Evolutionary conservation across 305 asterid species (phyloP).

Genomic region (Fraxinus baroniana): DNA sequence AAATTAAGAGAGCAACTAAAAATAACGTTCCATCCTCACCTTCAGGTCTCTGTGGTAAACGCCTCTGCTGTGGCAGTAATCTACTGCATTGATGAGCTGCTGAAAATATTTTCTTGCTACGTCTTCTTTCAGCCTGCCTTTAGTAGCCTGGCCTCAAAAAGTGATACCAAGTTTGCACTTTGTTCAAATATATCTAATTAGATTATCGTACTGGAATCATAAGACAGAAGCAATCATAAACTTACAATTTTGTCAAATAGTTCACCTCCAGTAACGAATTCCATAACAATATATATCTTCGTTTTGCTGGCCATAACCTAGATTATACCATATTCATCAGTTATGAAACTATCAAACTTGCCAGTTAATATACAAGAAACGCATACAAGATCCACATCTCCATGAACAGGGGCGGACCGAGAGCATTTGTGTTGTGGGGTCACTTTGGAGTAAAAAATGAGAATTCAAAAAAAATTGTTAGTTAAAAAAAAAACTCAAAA

Average conservation of each 20-base stretch:
- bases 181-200: background rate
- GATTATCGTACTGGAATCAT: background rate
- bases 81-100: constrained; percentile 68
- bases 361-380: background rate
- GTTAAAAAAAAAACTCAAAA: no score
- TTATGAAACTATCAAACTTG: background rate
- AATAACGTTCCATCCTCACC: constrained; percentile 24
- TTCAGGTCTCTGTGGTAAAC: constrained; percentile 73
- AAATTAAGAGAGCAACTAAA: background rate
- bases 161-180: background rate
- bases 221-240: background rate
- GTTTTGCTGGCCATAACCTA: constrained; percentile 99
- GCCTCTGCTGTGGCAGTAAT: constrained; percentile 77
- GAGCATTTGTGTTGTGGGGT: no score
- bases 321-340: constrained; percentile 24
- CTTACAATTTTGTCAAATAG: constrained; percentile 92
- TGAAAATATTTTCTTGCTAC: constrained; percentile 72
- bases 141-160: constrained; percentile 50
- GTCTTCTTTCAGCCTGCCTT: constrained; percentile 92
- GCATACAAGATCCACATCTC: background rate
- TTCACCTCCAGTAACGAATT: constrained; percentile 97
- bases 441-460: no score
- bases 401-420: no score
- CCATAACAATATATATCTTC: constrained; percentile 90
- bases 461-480: no score